A percentile compares a stretch with the other conserved stretches of the same genome.
These are phyloP conservation scores for Colletotrichum caudatum DNA, from an alignment of 2,329 filamentous ascomycete genomes.

Conservation along the genomic window DNA sequence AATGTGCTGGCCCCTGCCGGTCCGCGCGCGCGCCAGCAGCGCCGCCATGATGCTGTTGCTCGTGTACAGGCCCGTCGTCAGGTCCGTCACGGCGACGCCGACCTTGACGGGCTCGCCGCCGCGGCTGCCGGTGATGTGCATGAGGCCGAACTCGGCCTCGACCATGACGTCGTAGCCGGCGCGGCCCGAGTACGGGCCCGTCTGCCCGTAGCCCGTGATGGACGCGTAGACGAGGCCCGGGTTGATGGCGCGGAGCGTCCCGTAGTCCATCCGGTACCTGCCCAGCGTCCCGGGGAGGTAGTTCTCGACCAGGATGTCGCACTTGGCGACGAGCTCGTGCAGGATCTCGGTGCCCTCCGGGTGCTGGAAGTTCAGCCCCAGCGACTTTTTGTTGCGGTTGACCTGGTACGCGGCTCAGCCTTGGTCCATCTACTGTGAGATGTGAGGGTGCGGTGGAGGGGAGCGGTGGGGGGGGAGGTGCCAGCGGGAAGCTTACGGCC, in stretches of 20 bases:
- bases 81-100: constrained; percentile 94
- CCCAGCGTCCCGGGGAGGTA: constrained; percentile 90
- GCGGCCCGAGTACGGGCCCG: constrained; percentile 85
- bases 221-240: constrained; percentile 91
- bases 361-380: constrained; percentile 92
- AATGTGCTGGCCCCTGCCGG: constrained; percentile 88
- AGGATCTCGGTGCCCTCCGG: constrained; percentile 86
- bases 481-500: constrained; percentile 67
- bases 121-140: constrained; percentile 95
- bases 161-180: constrained; percentile 99
- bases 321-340: constrained; percentile 84
- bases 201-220: constrained; percentile 97
- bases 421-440: background rate
- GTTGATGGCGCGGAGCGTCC: constrained; percentile 83
- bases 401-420: constrained; percentile 65
- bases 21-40: constrained; percentile 78
- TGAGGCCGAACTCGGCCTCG: constrained; percentile 95
- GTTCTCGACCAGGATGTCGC: constrained; percentile 96
- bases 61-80: constrained; percentile 95
- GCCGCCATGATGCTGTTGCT: constrained; percentile 97
- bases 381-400: constrained; percentile 96
- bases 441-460: background rate
- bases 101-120: constrained; percentile 96
- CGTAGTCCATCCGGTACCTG: constrained; percentile 93
- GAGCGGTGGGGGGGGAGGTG: no score